phyloP scores from a whole-genome alignment of 2,329 filamentous ascomycete genomes.

The Cercospora sp. region DNA sequence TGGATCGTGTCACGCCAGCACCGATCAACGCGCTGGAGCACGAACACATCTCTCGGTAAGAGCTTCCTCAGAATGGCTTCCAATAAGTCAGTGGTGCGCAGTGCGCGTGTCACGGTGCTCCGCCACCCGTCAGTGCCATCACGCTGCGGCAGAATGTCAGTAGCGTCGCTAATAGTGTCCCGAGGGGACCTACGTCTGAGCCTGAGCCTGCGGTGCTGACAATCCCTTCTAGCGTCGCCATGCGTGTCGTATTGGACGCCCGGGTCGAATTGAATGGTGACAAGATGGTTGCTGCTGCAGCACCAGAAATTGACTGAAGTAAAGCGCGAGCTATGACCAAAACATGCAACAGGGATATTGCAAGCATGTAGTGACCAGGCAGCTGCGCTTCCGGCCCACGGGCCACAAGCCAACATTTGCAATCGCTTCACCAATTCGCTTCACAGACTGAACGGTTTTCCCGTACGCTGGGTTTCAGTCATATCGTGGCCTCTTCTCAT shows the following conservation, averaged over 20 bases:
- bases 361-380: background rate
- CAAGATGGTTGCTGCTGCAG: background rate
- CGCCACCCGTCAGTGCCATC: background rate
- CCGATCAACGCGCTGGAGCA: background rate
- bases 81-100: background rate
- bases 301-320: background rate
- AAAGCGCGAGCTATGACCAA: background rate
- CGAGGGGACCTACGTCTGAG: background rate
- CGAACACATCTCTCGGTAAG: background rate
- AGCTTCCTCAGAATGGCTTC: conserved; percentile 3
- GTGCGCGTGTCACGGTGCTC: background rate
- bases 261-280: background rate
- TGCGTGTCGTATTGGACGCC: background rate
- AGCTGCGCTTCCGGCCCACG: background rate
- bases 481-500: conserved; percentile 49
- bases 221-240: background rate
- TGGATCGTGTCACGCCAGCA: background rate
- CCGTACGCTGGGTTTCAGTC: conserved; percentile 34
- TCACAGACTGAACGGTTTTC: background rate
- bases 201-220: background rate
- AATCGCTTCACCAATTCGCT: background rate
- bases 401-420: background rate
- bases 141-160: background rate
- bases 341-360: background rate
- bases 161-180: background rate